These are phyloP conservation scores for Apiotrichum akiyoshidainum DNA, from an alignment of 1,284 basidiomycete species.

Conservation along the genomic window DNA sequence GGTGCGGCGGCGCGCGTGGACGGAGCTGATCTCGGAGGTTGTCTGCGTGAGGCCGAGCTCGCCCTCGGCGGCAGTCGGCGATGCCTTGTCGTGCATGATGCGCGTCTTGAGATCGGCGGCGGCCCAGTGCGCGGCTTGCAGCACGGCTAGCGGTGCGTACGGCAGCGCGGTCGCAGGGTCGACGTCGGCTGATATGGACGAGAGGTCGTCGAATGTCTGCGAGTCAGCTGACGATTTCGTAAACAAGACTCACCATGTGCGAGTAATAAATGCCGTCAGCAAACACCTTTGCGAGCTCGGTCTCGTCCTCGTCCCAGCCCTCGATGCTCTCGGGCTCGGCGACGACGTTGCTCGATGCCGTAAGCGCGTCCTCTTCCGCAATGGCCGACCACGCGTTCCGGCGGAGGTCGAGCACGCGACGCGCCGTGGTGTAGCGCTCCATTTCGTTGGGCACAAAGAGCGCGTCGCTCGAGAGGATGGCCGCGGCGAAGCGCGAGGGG, in stretches of 20 bases:
- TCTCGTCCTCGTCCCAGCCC: slow-evolving; percentile 47
- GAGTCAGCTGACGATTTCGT: not conserved
- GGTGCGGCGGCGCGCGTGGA: slow-evolving; percentile 21
- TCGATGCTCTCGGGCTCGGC: slow-evolving; percentile 21
- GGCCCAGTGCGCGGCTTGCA: slow-evolving; percentile 76
- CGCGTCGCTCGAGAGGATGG: slow-evolving; percentile 71
- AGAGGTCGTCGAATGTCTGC: slow-evolving; percentile 72
- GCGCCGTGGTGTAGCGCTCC: slow-evolving; percentile 75
- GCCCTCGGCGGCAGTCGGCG: slow-evolving; percentile 14
- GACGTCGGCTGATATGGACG: slow-evolving; percentile 66
- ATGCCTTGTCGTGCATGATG: slow-evolving; percentile 23
- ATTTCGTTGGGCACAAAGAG: slow-evolving; percentile 76
- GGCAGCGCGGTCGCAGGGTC: slow-evolving; percentile 67
- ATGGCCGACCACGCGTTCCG: slow-evolving; percentile 49
- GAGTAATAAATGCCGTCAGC: slow-evolving; percentile 76
- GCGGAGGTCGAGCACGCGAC: slow-evolving; percentile 69
- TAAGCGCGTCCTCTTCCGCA: slow-evolving; percentile 14
- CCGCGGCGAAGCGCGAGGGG: slow-evolving; percentile 67
- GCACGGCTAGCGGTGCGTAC: slow-evolving; percentile 63
- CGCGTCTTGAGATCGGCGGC: slow-evolving; percentile 42
- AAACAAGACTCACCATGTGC: slow-evolving; percentile 75
- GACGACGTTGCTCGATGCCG: not conserved
- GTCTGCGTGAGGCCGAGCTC: slow-evolving; percentile 44
- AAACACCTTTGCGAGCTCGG: slow-evolving; percentile 65
- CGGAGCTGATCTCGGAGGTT: slow-evolving; percentile 28